phyloP scores from a whole-genome alignment of 1,284 basidiomycete species.

The Moniliophthora roreri region DNA sequence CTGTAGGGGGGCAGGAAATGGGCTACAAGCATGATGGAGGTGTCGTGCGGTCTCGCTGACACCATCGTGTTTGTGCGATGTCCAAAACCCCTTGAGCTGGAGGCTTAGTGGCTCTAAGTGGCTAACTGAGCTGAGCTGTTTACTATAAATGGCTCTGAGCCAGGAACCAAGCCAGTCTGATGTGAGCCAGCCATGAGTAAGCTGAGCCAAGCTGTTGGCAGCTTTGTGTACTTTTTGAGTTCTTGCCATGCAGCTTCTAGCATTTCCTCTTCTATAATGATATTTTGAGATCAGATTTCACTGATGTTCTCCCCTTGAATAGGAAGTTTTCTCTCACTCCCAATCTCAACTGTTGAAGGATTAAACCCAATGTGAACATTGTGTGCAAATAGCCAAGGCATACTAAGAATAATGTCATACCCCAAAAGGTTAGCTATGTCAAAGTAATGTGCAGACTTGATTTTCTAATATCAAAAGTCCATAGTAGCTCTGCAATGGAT shows the following conservation, averaged over 20 bases:
- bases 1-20: too few relatives aligned
- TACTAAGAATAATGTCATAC: constrained; percentile 33
- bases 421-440: constrained; percentile 28
- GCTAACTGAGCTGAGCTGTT: too few relatives aligned
- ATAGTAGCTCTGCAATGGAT: constrained; percentile 9
- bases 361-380: constrained; percentile 18
- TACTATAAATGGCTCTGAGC: too few relatives aligned
- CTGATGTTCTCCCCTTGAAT: constrained; percentile 22
- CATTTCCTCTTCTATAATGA: constrained; percentile 13
- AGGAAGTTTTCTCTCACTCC: constrained; percentile 10
- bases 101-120: too few relatives aligned
- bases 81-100: too few relatives aligned
- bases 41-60: too few relatives aligned
- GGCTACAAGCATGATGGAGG: too few relatives aligned
- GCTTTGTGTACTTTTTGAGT: constrained; percentile 18
- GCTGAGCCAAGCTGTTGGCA: too few relatives aligned
- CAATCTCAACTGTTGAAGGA: constrained; percentile 17
- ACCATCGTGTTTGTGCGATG: too few relatives aligned
- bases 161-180: too few relatives aligned
- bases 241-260: constrained; percentile 17
- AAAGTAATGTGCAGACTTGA: constrained; percentile 14
- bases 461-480: constrained; percentile 15
- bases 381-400: constrained; percentile 31
- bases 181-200: too few relatives aligned
- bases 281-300: constrained; percentile 17